Evolutionary conservation across 129 eudicot species (phyloP).

Genomic region (Chrysanthemum makinoi): DNA sequence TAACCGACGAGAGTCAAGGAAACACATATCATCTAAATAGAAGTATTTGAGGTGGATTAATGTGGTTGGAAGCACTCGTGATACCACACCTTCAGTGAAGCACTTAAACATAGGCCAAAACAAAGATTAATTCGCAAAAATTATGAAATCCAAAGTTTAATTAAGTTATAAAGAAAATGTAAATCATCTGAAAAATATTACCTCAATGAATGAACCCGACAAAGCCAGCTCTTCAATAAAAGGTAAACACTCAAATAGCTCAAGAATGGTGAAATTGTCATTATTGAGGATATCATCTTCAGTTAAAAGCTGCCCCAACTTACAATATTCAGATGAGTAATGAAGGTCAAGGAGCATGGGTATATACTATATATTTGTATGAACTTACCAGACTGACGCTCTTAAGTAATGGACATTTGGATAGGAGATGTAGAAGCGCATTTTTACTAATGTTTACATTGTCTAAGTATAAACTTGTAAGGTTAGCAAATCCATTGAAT

Average conservation of each 20-base stretch:
- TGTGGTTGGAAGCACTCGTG: background rate
- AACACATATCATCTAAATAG: background rate
- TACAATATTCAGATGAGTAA: background rate
- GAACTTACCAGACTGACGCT: background rate
- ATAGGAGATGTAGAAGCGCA: background rate
- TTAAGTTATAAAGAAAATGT: background rate
- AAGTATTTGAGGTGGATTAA: conserved; percentile 5
- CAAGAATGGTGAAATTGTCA: background rate
- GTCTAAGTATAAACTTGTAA: background rate
- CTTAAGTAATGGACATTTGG: background rate
- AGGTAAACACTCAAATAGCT: conserved; percentile 3
- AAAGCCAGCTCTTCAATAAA: background rate
- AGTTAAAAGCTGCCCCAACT: background rate
- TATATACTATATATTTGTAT: background rate
- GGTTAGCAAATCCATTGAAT: background rate
- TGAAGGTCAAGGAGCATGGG: background rate
- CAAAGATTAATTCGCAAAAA: background rate
- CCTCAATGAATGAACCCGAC: background rate
- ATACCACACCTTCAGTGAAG: background rate
- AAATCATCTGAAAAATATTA: background rate
- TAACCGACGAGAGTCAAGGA: background rate
- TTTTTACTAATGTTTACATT: background rate
- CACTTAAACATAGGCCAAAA: background rate
- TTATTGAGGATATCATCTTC: background rate
- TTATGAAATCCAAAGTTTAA: background rate